A percentile compares a stretch with the other conserved stretches of the same genome.
Conservation (phyloP, 2,329 filamentous ascomycete genomes). For the Setomelanomma holmii region DNA sequence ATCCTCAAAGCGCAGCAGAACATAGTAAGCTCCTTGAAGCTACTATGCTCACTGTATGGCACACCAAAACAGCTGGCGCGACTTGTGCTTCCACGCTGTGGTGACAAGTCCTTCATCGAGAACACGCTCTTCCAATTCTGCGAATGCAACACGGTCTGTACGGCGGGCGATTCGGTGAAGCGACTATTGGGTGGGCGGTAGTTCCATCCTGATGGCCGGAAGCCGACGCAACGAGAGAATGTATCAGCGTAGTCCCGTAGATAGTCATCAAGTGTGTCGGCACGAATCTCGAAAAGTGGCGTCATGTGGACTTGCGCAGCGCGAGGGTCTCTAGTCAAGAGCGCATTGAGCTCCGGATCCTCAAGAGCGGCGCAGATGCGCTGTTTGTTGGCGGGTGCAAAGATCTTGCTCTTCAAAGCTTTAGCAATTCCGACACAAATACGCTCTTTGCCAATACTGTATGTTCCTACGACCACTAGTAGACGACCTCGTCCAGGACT, state of each 20-base stretch:
- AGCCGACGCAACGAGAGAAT: slow-evolving; percentile 87
- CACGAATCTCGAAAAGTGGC: slow-evolving; percentile 89
- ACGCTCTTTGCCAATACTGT: slow-evolving; percentile 96
- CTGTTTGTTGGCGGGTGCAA: slow-evolving; percentile 81
- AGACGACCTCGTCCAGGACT: slow-evolving; percentile 67
- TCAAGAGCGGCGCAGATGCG: slow-evolving; percentile 84
- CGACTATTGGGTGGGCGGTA: slow-evolving; percentile 76
- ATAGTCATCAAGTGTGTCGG: slow-evolving; percentile 91
- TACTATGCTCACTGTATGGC: slow-evolving; percentile 94
- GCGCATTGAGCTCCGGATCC: slow-evolving; percentile 78
- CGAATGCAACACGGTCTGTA: slow-evolving; percentile 70
- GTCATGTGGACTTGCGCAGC: slow-evolving; percentile 98
- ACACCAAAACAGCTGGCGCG: slow-evolving; percentile 91
- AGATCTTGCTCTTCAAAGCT: slow-evolving; percentile 87
- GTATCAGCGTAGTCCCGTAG: slow-evolving; percentile 78
- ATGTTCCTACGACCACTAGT: slow-evolving; percentile 92
- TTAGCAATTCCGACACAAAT: slow-evolving; percentile 92
- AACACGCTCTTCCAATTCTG: slow-evolving; percentile 80
- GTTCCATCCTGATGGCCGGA: slow-evolving; percentile 93
- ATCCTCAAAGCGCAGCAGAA: slow-evolving; percentile 89
- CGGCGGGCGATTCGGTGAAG: slow-evolving; percentile 67
- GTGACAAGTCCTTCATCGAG: slow-evolving; percentile 72
- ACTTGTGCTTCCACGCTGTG: slow-evolving; percentile 82
- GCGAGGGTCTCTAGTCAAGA: slow-evolving; percentile 79
- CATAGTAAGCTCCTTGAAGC: slow-evolving; percentile 91